These are phyloP conservation scores for Kodamaea plutei DNA, from an alignment of 1,139 yeast genomes.

Conservation along the genomic window DNA sequence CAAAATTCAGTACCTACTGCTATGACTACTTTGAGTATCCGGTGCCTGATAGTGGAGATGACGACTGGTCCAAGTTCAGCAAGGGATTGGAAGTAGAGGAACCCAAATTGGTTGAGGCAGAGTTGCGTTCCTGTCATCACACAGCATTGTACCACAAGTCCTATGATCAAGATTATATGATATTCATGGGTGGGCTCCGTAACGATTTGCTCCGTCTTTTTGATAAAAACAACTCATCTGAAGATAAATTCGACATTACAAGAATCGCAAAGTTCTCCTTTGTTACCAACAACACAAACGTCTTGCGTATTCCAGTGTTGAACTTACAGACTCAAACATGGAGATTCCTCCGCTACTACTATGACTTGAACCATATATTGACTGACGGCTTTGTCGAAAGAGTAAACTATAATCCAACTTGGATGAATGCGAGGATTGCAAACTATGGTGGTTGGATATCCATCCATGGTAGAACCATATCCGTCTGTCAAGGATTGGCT, in stretches of 20 bases:
- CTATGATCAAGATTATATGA: slow-evolving; percentile 35
- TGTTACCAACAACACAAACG: slow-evolving; percentile 24
- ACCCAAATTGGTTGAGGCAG: slow-evolving; percentile 38
- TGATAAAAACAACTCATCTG: neutral
- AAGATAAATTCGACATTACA: slow-evolving; percentile 35
- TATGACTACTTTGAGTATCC: slow-evolving; percentile 34
- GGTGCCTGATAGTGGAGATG: slow-evolving; percentile 28
- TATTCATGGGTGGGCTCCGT: slow-evolving; percentile 40
- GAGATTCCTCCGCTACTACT: slow-evolving; percentile 35
- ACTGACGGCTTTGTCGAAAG: slow-evolving; percentile 21
- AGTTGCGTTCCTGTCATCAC: slow-evolving; percentile 43
- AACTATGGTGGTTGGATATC: slow-evolving; percentile 33
- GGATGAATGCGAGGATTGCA: slow-evolving; percentile 30
- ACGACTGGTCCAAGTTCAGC: slow-evolving; percentile 18
- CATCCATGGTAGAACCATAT: slow-evolving; percentile 34
- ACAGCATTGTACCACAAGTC: slow-evolving; percentile 33
- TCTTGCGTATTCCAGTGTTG: slow-evolving; percentile 33
- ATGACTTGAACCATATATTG: slow-evolving; percentile 26
- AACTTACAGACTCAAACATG: slow-evolving; percentile 43
- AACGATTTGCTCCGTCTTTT: slow-evolving; percentile 34
- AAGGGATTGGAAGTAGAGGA: slow-evolving; percentile 23
- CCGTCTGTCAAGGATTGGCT: slow-evolving; percentile 37
- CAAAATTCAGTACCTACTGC: slow-evolving; percentile 28
- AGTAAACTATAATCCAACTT: slow-evolving; percentile 19
- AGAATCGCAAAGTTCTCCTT: slow-evolving; percentile 31